These are phyloP conservation scores for Colletotrichum sp. DNA, from an alignment of 2,329 filamentous ascomycete genomes.

Conservation along the genomic window DNA sequence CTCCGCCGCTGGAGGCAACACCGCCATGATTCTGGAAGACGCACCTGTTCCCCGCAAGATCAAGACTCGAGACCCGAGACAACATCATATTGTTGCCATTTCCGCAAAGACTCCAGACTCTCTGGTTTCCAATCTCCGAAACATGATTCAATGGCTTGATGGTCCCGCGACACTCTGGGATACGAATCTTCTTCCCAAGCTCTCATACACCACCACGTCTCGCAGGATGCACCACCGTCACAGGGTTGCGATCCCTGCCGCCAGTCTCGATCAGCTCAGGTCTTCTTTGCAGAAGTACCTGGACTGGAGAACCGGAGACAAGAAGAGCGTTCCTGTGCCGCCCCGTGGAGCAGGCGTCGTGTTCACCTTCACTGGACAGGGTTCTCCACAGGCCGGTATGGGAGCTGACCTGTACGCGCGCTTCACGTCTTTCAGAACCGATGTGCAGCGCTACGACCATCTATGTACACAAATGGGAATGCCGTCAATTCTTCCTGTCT, in stretches of 20 bases:
- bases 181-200: not conserved
- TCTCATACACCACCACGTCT: conserved; percentile 71
- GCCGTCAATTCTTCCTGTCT: conserved; percentile 60
- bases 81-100: conserved; percentile 59
- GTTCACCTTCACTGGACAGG: conserved; percentile 63
- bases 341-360: conserved; percentile 49
- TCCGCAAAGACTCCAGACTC: conserved; percentile 50
- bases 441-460: conserved; percentile 61
- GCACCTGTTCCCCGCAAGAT: conserved; percentile 45
- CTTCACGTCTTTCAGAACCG: conserved; percentile 50
- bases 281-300: not conserved
- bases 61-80: conserved; percentile 57
- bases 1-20: conserved; percentile 74
- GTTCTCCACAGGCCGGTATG: conserved; percentile 54
- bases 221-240: conserved; percentile 56
- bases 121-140: not conserved
- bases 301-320: conserved; percentile 39
- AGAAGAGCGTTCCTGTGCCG: conserved; percentile 44
- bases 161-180: conserved; percentile 3
- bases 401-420: conserved; percentile 54
- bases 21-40: conserved; percentile 65
- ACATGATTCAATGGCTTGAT: conserved; percentile 53
- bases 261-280: conserved; percentile 24
- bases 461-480: conserved; percentile 54
- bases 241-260: conserved; percentile 50